Evolutionary conservation across 176 grass and related monocot species (phyloP), one percentile per base, ranked within the genome.

Genomic region (Typha latifolia): DNA sequence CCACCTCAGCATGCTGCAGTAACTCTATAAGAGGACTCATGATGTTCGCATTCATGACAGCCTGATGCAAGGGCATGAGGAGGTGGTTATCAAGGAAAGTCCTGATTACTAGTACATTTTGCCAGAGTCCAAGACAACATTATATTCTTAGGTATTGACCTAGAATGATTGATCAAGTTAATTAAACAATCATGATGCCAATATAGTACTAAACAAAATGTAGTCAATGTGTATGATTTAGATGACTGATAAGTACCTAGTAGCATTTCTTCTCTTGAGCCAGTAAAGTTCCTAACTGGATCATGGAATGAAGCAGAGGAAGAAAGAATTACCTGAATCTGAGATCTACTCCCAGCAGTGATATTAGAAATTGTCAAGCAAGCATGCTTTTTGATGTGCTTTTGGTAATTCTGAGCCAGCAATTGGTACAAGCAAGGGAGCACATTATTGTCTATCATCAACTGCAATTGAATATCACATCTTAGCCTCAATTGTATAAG

Each of bases 321-420:
- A 34, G 1, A 64, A 55, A 14, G 5, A 20, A 57, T 18, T 76
- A 85, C 91, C 87, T 91, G 91, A 76, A 96, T 96, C 32, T 96
- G 87, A 67, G 86, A 62, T 74, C 49, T 76, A 67, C 70, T 85
- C 26, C 84, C 84, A 70, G 82, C 53, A 0, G 84, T 67, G 7
- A 96, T 81, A 67, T 96, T 96, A 61, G 84, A 88, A 76, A 88
- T 31, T 82, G 79, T 74, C 77, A 90, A 59, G 56, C 84, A 86
- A 50, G 74, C 77, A 79, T 88, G 81, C 70, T 90, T 91, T 76
- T 81, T 91, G 62, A 96, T 84, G 71, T 32, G 62, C 13, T 76
- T 86, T 61, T 70, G 59, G 20, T 88, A 77, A 74, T 70, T 79
- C 14, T 62, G 73, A 49, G 19, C 51, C 49, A 96, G 62, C 53